Evolutionary conservation across 2,329 filamentous ascomycete species (phyloP), one percentile per base, ranked within the genome.

Genomic region (Ophiostoma sp.): DNA sequence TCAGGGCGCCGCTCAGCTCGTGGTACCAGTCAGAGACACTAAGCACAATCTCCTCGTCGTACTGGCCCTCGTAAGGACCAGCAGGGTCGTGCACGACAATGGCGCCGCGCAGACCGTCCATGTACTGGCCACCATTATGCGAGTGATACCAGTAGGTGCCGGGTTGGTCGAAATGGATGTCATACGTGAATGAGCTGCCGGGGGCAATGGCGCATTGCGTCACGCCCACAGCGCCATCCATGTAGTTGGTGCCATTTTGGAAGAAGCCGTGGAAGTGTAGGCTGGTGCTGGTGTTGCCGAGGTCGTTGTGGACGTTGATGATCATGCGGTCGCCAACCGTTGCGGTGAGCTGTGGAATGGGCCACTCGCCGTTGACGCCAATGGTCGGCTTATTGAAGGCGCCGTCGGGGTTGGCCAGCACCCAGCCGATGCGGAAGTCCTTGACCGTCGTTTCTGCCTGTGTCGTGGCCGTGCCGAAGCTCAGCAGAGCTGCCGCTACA

Each of bases 81-180:
- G 87, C 79, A 1, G 87, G 87, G 77, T 93, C 91, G 68, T 91
- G 87, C 17, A 92, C 84, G 70, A 91, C 87, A 52, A 92, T 81
- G 0, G 90, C 85, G 1, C 87, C 89, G n/a, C 90, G 87, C 63
- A 77, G 73, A 19, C 91, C 91, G 78, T 93, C 91, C 1, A 91
- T 90, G 75, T 93, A 93, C 79, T 93, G 91, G 25, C 87, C 89
- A 74, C 85, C 84, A 39, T 85, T 85, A 78, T 93, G 91, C 1
- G 89, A 91, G 79, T 93, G 91, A 76, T 94, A 94, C 92, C 92
- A 94, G 80, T 92, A 94, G 0, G 91, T 93, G n/a, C 92, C 92
- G 0, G 90, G 52, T 55, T 75, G 81, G 78, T 80, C 75, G 50
- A 69, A 39, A 25, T 71, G 19, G 11, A 93, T 92, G 78, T 91